Conservation (phyloP, 2,329 filamentous ascomycete species). For the Aspergillus jensenii region DNA sequence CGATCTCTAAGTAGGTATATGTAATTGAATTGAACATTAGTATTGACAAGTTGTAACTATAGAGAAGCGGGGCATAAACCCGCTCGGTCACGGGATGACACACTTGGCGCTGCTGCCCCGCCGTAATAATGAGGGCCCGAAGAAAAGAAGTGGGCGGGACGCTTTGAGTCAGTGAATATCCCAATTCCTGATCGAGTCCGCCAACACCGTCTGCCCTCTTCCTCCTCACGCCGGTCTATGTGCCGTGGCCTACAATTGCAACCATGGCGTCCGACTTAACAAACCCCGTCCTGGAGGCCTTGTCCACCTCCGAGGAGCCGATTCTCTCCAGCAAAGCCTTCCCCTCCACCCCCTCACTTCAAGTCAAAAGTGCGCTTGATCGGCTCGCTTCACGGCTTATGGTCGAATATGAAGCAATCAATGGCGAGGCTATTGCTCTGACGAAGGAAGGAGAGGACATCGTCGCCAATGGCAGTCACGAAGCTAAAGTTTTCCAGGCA, state of each 20-base stretch:
- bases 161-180: conserved; percentile 17
- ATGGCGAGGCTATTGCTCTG: conserved; percentile 73
- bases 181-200: conserved; percentile 5
- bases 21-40: not conserved
- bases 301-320: conserved; percentile 61
- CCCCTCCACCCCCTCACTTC: conserved; percentile 63
- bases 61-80: conserved; percentile 18
- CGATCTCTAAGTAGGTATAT: not conserved
- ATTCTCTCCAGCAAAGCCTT: conserved; percentile 70
- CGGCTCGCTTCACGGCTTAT: conserved; percentile 80
- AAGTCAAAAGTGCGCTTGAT: conserved; percentile 85
- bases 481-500: conserved; percentile 78
- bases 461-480: conserved; percentile 73
- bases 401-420: conserved; percentile 80
- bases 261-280: conserved; percentile 58
- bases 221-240: conserved; percentile 14
- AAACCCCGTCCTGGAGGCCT: conserved; percentile 63
- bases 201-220: conserved; percentile 4
- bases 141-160: conserved; percentile 33
- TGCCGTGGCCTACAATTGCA: conserved; percentile 29
- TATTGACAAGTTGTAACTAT: not conserved
- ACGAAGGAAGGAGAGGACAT: conserved; percentile 74
- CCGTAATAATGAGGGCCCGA: conserved; percentile 28
- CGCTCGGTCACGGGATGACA: conserved; percentile 20
- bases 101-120: conserved; percentile 21